Conservation (phyloP, 805 yeast species). For the Scheffersomyces spartinae region DNA sequence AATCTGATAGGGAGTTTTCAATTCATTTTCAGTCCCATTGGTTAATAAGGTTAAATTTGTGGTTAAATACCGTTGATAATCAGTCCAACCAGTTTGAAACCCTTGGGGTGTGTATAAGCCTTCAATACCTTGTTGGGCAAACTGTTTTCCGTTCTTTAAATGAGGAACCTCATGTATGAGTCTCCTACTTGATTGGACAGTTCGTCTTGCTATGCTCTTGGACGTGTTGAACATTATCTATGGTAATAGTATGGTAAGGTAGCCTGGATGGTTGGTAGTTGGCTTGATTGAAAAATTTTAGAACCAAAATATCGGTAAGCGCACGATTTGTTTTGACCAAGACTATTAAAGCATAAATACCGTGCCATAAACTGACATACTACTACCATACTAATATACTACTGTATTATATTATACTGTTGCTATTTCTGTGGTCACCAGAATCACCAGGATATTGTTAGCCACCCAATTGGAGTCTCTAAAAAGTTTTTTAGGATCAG, state of each 20-base stretch:
- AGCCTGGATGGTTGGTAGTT: no score
- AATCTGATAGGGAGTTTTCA: constrained; percentile 64
- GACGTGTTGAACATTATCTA: neutral
- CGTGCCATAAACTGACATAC: no score
- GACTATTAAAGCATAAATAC: no score
- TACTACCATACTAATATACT: no score
- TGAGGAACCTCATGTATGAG: constrained; percentile 54
- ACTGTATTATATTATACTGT: no score
- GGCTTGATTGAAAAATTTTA: no score
- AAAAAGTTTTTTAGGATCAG: constrained; percentile 29
- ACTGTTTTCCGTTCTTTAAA: constrained; percentile 30
- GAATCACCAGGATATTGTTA: no score
- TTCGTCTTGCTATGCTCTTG: neutral
- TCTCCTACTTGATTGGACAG: constrained; percentile 10
- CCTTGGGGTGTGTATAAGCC: constrained; percentile 59
- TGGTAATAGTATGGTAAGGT: no score
- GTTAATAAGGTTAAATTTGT: constrained; percentile 53
- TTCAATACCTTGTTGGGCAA: constrained; percentile 37
- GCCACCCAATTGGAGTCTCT: constrained; percentile 44
- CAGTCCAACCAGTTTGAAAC: constrained; percentile 66
- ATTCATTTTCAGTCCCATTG: constrained; percentile 70
- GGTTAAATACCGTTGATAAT: constrained; percentile 60
- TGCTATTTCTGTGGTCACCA: no score
- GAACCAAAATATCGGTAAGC: no score
- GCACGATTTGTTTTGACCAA: no score